phyloP scores from a whole-genome alignment of 768 basidiomycete genomes.

The Daedaleopsis nitida region DNA sequence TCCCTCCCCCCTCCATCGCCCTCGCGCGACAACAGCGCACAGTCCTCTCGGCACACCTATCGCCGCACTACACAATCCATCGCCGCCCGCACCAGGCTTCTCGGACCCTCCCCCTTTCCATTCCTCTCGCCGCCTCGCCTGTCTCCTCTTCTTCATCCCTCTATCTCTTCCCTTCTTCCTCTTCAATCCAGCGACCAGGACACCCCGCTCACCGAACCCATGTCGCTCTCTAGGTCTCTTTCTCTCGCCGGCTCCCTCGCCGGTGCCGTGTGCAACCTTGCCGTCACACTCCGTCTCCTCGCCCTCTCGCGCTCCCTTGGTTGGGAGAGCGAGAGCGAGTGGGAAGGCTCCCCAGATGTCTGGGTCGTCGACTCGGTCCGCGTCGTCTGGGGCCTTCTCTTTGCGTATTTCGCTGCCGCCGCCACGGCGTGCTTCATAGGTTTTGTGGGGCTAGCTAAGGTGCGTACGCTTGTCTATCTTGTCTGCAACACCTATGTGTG shows the following conservation, averaged over 20 bases:
- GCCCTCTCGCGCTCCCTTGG: conserved; percentile 44
- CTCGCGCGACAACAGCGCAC: not conserved
- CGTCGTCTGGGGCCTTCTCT: conserved; percentile 62
- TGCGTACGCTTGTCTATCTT: conserved; percentile 32
- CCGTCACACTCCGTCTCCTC: conserved; percentile 44
- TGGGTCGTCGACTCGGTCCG: conserved; percentile 44
- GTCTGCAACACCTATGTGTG: not conserved
- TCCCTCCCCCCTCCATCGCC: not conserved
- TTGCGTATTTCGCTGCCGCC: conserved; percentile 66
- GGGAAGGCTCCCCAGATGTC: conserved; percentile 45
- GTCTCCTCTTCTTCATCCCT: not conserved
- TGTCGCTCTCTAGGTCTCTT: conserved; percentile 35
- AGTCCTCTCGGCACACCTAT: conserved; percentile 2
- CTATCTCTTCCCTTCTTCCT: not conserved
- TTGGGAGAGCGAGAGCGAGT: conserved; percentile 52
- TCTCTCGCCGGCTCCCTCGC: conserved; percentile 40
- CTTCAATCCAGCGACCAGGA: not conserved
- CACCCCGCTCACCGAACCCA: conserved; percentile 12
- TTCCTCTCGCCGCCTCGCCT: not conserved
- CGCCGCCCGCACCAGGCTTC: too few relatives aligned
- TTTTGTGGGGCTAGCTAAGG: conserved; percentile 69
- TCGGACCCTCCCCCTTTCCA: conserved; percentile 1
- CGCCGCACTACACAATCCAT: too few relatives aligned
- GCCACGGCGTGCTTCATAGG: conserved; percentile 67
- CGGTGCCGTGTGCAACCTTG: conserved; percentile 43